phyloP scores from a whole-genome alignment of 1,139 yeast species.

The Pichia sp. region DNA sequence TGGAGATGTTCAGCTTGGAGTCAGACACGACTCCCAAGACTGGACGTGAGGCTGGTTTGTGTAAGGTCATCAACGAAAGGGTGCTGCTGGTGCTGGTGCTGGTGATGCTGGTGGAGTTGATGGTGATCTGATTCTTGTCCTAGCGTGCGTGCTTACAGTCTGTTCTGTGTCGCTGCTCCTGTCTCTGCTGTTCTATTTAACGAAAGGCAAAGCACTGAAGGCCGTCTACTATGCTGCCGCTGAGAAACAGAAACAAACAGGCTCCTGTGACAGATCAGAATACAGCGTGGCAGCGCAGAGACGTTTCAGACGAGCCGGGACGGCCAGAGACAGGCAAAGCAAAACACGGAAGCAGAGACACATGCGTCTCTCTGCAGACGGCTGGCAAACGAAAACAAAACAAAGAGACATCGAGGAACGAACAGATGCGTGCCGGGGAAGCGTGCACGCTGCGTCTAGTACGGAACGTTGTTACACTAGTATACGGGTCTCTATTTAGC shows the following conservation, averaged over 20 bases:
- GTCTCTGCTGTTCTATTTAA: no score
- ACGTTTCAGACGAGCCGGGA: background rate
- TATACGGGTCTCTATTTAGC: no score
- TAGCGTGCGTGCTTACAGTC: no score
- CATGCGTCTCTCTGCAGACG: background rate
- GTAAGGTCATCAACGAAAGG: background rate
- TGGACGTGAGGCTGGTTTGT: background rate
- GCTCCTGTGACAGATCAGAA: background rate
- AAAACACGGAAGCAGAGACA: background rate
- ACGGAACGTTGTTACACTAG: background rate
- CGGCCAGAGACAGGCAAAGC: background rate
- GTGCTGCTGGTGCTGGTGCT: background rate
- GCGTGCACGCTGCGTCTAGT: background rate
- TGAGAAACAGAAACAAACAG: background rate
- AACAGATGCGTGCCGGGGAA: background rate
- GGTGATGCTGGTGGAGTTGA: no score
- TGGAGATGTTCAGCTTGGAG: conserved; percentile 6
- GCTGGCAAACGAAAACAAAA: background rate
- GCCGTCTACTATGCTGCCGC: no score
- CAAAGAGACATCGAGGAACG: background rate
- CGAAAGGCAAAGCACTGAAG: no score
- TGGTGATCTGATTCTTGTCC: no score
- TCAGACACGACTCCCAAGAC: conserved; percentile 7
- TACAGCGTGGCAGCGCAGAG: background rate
- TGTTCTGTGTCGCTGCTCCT: no score